phyloP scores from a whole-genome alignment of 2,329 filamentous ascomycete genomes.

The Diaporthe citrichinensis region DNA sequence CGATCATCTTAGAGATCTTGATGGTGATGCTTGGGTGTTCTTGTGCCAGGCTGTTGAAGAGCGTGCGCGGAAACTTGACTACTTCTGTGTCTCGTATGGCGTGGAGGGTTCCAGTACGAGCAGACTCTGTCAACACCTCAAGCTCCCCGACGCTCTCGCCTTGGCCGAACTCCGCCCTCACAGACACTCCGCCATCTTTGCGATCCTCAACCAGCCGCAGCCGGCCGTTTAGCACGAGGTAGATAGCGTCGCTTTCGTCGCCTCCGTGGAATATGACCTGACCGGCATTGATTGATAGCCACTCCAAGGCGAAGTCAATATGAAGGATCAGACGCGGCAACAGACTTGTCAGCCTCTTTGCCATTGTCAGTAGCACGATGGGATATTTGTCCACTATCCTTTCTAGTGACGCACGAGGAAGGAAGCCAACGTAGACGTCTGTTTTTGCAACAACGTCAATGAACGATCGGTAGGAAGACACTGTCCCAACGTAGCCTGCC shows the following conservation, averaged over 20 bases:
- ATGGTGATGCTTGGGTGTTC: conserved; percentile 99
- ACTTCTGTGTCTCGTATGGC: conserved; percentile 97
- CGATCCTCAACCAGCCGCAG: conserved; percentile 87
- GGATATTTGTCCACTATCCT: conserved; percentile 94
- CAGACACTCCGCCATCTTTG: conserved; percentile 84
- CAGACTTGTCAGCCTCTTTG: conserved; percentile 91
- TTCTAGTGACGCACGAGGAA: conserved; percentile 88
- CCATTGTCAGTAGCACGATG: conserved; percentile 93
- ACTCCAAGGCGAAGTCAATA: conserved; percentile 98
- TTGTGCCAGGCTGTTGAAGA: conserved; percentile 97
- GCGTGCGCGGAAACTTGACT: conserved; percentile 92
- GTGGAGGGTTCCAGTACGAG: conserved; percentile 90
- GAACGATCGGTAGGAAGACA: conserved; percentile 96
- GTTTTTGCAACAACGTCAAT: conserved; percentile 98
- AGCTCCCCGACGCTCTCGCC: conserved; percentile 98
- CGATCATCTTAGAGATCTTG: conserved; percentile 99
- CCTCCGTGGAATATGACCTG: conserved; percentile 95
- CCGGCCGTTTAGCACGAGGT: conserved; percentile 95
- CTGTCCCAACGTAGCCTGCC: conserved; percentile 93
- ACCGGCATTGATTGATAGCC: conserved; percentile 96
- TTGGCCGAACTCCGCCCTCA: conserved; percentile 93
- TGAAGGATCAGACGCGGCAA: conserved; percentile 92
- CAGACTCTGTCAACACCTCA: conserved; percentile 95
- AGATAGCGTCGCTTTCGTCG: conserved; percentile 98
- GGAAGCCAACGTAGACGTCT: conserved; percentile 96